phyloP scores from a whole-genome alignment of 306 rosid species.

The Cyclanthera cordifolia region DNA sequence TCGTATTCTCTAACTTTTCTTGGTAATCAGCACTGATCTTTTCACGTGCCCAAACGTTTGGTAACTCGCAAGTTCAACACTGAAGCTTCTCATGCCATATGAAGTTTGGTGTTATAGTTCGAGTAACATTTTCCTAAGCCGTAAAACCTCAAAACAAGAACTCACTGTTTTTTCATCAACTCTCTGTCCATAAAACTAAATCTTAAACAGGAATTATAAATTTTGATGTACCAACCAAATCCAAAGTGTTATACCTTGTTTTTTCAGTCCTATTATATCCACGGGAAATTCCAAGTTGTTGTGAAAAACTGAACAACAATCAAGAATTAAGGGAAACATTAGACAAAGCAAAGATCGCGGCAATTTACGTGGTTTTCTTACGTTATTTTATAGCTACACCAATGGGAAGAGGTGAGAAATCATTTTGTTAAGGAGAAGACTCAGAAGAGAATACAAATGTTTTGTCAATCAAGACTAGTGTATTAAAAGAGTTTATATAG shows the following conservation, averaged over 20 bases:
- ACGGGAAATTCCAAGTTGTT: no score
- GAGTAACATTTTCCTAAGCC: neutral
- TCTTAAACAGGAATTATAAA: neutral
- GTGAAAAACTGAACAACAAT: no score
- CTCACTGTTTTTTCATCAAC: neutral
- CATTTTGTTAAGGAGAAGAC: no score
- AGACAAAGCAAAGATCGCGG: no score
- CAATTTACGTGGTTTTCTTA: no score
- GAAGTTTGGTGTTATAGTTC: neutral
- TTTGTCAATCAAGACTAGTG: no score
- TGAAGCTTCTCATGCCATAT: neutral
- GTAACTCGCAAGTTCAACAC: neutral
- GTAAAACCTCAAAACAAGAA: neutral
- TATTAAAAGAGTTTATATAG: no score
- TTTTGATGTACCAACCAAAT: neutral
- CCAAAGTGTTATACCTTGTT: neutral
- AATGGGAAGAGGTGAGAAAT: no score
- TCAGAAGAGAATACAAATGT: no score
- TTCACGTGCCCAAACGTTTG: neutral
- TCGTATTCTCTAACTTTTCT: neutral
- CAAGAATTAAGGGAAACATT: no score
- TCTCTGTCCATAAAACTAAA: slow-evolving; percentile 1
- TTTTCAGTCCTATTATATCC: neutral
- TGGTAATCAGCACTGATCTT: neutral
- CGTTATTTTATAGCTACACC: no score